Evolutionary conservation across 345 rosid species (phyloP).

Genomic region (Nasturtium officinale): DNA sequence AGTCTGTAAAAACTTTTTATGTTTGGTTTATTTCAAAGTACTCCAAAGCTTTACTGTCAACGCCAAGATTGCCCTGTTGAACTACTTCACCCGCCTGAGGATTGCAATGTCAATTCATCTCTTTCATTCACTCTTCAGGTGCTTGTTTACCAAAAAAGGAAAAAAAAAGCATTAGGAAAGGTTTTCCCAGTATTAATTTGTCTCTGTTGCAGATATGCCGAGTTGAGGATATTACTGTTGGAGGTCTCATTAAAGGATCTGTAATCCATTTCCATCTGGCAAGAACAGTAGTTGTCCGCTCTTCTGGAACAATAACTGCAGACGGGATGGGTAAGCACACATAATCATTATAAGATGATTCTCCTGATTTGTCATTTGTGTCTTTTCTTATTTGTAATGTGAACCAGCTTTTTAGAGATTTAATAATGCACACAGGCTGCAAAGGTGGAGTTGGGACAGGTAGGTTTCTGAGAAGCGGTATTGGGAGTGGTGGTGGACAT

Average conservation of each 20-base stretch:
- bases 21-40: conserved; percentile 50
- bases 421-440: conserved; percentile 61
- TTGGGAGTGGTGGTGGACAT: conserved; percentile 93
- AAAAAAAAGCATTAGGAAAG: not conserved
- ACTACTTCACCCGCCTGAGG: conserved; percentile 88
- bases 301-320: conserved; percentile 82
- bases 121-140: conserved; percentile 96
- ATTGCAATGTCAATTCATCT: conserved; percentile 90
- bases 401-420: conserved; percentile 12
- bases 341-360: conserved; percentile 19
- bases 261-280: conserved; percentile 94
- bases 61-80: conserved; percentile 79
- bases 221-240: conserved; percentile 89
- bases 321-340: conserved; percentile 75
- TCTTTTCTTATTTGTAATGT: not conserved
- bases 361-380: not conserved
- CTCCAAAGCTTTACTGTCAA: conserved; percentile 76
- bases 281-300: conserved; percentile 67
- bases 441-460: conserved; percentile 87
- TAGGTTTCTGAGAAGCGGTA: conserved; percentile 64
- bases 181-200: not conserved
- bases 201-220: conserved; percentile 77
- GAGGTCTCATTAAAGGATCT: conserved; percentile 92
- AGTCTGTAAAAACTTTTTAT: not conserved
- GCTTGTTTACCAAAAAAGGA: not conserved